Base-by-base conservation (phyloP, 75 land plant genomes). In the Ceratopteris richardii region DNA sequence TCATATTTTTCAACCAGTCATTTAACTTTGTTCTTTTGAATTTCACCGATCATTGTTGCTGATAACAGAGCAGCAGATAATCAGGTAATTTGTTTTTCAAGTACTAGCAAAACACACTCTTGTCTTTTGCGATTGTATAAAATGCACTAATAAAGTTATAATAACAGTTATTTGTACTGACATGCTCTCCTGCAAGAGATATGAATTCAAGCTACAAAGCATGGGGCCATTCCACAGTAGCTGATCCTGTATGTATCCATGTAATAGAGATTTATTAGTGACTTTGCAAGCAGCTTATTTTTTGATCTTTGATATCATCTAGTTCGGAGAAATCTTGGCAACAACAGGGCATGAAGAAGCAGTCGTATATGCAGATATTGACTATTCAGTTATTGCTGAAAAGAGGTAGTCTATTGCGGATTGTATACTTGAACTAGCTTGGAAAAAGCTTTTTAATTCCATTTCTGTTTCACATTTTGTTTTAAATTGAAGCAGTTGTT, bases 181-280 rank as follows among this genome's bases (percentile, higher is more conserved):
- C 97, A 44, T 95, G 99, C 56, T 90, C 99, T 44, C 99, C 99
- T 54, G 96, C 96, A 51, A 75, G 99, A 53, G 88, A 90, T 66
- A 21, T 71, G 14, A 72, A 57, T 54, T 77, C 92, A 54, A 74
- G 90, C 50, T 95, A 95, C 61, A 64, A 80, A 41, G 88, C 92
- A 21, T 95, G 99, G 99, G 99, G 99, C 58, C 97, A 95, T 60
- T 90, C 96, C 7, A 86, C 86, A 31, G 82, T 95, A 51, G 84
- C 90, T 62, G 96, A 86, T 23, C 99, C 99, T 17, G 99, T 95
- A 74, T 68, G 94, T 72, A 19, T 1, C 18, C 20, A 25, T 12
- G 40, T 31, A 25, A 47, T 31, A 53, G 19, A 6, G 29, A 21
- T n/a, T 54, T 53, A 6, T 28, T 7, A 36, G 2, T 4, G 23